Percentiles rank a stretch among this genome's conserved stretches.
Evolutionary conservation across 2,329 filamentous ascomycete genomes (phyloP).

Genomic region (Hypoxylon sp.): DNA sequence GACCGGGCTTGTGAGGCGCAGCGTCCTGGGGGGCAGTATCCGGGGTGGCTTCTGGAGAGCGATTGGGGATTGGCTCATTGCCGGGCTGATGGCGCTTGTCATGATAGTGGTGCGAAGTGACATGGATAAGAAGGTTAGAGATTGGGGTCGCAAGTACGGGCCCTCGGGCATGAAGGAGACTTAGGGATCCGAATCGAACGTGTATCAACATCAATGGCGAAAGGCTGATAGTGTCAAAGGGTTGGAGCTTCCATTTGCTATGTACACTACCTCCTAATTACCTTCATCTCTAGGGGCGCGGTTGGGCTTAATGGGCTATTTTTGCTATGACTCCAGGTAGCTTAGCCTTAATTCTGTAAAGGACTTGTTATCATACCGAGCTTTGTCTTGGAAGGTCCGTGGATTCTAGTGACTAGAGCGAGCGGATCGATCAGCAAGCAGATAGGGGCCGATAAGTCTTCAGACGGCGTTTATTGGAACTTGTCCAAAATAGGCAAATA

Average conservation of each 20-base stretch:
- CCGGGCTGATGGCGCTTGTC: slow-evolving; percentile 55
- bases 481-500: too few species aligned
- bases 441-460: too few species aligned
- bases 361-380: not conserved
- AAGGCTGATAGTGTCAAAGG: not conserved
- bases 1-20: slow-evolving; percentile 70
- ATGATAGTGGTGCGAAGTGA: slow-evolving; percentile 58
- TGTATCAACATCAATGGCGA: not conserved
- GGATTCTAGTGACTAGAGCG: not conserved
- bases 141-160: slow-evolving; percentile 55
- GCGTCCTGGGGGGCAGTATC: slow-evolving; percentile 53
- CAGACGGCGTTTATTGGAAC: too few species aligned
- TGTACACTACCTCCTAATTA: not conserved
- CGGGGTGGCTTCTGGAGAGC: slow-evolving; percentile 52
- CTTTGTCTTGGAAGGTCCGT: not conserved
- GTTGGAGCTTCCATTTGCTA: not conserved
- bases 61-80: slow-evolving; percentile 55
- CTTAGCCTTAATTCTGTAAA: not conserved
- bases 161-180: slow-evolving; percentile 34
- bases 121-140: slow-evolving; percentile 58
- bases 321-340: not conserved
- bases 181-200: too few species aligned
- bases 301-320: not conserved
- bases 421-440: not conserved
- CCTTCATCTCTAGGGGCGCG: not conserved